These are phyloP conservation scores for Breviolum minutum DNA, from an alignment of 73 alveolate species.

Conservation along the genomic window DNA sequence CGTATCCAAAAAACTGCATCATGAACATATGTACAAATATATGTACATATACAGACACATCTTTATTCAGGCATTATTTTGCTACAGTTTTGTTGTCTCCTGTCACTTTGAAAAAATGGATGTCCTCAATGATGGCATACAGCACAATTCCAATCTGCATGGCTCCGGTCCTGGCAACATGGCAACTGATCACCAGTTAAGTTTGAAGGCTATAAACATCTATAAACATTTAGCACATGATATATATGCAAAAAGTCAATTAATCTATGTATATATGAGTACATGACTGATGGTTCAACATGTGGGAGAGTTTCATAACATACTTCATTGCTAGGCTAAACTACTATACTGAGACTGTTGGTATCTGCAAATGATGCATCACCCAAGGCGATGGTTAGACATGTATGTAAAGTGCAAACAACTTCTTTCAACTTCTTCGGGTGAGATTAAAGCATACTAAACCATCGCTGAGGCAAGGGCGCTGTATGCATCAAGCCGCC, in stretches of 20 bases:
- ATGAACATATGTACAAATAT: too few relatives aligned
- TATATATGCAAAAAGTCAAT: not conserved
- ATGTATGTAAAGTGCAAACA: too few relatives aligned
- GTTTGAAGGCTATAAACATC: not conserved
- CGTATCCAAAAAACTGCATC: too few relatives aligned
- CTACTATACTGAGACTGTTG: too few relatives aligned
- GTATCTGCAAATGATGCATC: too few relatives aligned
- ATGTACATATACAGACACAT: not conserved
- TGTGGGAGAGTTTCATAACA: too few relatives aligned
- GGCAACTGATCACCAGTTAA: not conserved
- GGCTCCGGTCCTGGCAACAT: constrained; percentile 62
- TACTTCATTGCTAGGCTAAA: too few relatives aligned
- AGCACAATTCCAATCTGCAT: constrained; percentile 94
- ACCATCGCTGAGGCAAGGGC: not conserved
- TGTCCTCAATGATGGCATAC: constrained; percentile 82
- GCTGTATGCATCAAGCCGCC: constrained; percentile 88
- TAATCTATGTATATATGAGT: too few relatives aligned
- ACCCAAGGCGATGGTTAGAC: too few relatives aligned
- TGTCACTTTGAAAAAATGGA: not conserved
- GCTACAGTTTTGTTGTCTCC: not conserved
- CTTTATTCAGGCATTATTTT: not conserved
- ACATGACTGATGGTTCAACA: too few relatives aligned
- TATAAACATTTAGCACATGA: not conserved
- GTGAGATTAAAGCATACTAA: not conserved
- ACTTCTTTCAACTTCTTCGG: not conserved